Evolutionary conservation across 75 land plant species (phyloP).

Genomic region (Isoetes taiwanensis): DNA sequence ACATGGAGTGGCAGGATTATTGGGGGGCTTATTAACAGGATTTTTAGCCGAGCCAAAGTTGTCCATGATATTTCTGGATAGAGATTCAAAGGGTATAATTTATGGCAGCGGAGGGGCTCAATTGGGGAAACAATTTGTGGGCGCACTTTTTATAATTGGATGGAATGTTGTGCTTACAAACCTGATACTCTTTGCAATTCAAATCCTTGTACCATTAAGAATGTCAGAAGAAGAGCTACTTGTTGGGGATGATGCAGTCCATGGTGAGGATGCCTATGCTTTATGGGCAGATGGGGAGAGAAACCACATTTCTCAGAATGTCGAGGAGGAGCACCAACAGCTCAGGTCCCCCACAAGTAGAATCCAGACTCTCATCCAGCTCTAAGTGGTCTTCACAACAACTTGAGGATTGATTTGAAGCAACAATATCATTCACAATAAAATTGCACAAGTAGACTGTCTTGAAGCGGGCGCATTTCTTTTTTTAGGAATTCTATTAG

Average conservation of each 20-base stretch:
- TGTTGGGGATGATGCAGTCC: slow-evolving; percentile 3
- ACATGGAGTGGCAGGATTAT: not conserved
- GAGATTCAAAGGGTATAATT: slow-evolving; percentile 6
- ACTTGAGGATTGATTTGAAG: too few species aligned
- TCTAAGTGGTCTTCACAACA: too few species aligned
- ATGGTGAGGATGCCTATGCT: slow-evolving; percentile 3
- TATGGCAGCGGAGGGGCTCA: not conserved
- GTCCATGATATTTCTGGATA: not conserved
- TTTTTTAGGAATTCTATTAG: too few species aligned
- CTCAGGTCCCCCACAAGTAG: too few species aligned
- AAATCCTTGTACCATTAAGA: not conserved
- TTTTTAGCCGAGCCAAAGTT: not conserved
- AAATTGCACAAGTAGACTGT: too few species aligned
- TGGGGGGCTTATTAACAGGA: not conserved
- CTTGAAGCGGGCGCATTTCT: too few species aligned
- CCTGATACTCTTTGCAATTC: not conserved
- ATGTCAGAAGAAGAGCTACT: slow-evolving; percentile 5
- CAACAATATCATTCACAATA: too few species aligned
- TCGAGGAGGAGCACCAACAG: too few species aligned
- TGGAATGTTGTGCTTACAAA: not conserved
- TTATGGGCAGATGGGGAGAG: not conserved
- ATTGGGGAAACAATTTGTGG: not conserved
- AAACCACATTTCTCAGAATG: not conserved
- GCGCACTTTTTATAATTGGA: not conserved
- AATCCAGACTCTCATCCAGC: too few species aligned